Evolutionary conservation across 768 basidiomycete species (phyloP).

Genomic region (Suillus variegatus): DNA sequence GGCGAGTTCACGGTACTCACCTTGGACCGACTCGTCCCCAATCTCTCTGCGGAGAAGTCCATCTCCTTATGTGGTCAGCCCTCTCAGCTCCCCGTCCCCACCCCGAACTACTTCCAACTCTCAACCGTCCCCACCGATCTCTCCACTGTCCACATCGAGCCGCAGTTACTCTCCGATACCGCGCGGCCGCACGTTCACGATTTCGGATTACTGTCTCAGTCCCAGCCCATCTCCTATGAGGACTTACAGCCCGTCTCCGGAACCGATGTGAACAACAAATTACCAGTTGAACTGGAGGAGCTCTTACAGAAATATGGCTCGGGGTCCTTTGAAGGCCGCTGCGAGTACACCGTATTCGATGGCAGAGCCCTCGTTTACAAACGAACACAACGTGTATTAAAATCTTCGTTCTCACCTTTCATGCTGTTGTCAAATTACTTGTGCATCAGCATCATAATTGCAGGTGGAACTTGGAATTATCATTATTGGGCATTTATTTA

Average conservation of each 20-base stretch:
- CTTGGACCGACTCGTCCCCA: slow-evolving; percentile 5
- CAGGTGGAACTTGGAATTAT: neutral
- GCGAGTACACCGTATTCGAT: neutral
- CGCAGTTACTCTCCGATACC: neutral
- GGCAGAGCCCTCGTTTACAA: neutral
- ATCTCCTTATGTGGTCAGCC: neutral
- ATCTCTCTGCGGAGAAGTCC: neutral
- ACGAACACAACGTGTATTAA: neutral
- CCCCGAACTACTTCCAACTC: neutral
- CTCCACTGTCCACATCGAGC: neutral
- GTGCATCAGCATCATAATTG: neutral
- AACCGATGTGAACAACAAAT: neutral
- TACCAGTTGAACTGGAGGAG: neutral
- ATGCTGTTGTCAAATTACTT: neutral
- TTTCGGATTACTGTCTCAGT: neutral
- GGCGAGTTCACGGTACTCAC: neutral
- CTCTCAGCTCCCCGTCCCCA: neutral
- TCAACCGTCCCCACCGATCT: neutral
- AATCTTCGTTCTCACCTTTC: neutral
- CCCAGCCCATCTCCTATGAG: neutral
- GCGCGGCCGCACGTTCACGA: neutral
- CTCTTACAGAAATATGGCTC: neutral
- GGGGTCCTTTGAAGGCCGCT: neutral
- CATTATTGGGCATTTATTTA: neutral
- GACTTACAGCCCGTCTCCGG: neutral